Conservation (phyloP, 495 filamentous ascomycete species). For the Tuber indicum region DNA sequence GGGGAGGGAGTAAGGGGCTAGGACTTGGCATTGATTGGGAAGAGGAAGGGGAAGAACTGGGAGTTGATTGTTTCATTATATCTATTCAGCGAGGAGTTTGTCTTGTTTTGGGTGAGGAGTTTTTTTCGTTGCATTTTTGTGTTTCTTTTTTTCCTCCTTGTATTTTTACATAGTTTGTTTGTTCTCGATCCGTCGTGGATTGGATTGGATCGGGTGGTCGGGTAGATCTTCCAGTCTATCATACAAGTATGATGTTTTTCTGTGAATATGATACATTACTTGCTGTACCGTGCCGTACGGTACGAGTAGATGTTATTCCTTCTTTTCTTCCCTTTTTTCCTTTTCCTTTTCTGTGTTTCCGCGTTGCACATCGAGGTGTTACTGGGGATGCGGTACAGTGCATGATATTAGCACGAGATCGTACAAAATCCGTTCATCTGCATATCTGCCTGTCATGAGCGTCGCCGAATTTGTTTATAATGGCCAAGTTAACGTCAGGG, state of each 20-base stretch:
- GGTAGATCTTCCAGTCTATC: not conserved
- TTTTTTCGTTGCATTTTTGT: constrained; percentile 7
- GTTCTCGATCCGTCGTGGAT: not conserved
- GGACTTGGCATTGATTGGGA: constrained; percentile 1
- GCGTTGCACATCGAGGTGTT: not conserved
- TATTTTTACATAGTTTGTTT: constrained; percentile 19
- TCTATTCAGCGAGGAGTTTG: constrained; percentile 8
- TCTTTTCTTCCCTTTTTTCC: not conserved
- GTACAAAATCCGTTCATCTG: not conserved
- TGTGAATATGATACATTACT: not conserved
- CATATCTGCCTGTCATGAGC: not conserved
- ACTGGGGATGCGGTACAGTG: not conserved
- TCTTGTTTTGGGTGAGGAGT: constrained; percentile 4
- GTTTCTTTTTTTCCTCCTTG: constrained; percentile 13
- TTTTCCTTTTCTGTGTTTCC: not conserved
- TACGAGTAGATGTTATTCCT: not conserved
- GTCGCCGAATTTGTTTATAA: not conserved
- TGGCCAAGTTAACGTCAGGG: not conserved
- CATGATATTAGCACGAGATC: not conserved
- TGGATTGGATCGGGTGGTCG: not conserved
- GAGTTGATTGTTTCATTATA: not conserved
- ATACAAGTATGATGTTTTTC: not conserved
- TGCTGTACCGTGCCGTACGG: not conserved
- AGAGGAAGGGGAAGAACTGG: not conserved
- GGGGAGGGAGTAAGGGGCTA: constrained; percentile 14